phyloP scores from a whole-genome alignment of 495 filamentous ascomycete genomes.

The Lasiosphaeria ovina region DNA sequence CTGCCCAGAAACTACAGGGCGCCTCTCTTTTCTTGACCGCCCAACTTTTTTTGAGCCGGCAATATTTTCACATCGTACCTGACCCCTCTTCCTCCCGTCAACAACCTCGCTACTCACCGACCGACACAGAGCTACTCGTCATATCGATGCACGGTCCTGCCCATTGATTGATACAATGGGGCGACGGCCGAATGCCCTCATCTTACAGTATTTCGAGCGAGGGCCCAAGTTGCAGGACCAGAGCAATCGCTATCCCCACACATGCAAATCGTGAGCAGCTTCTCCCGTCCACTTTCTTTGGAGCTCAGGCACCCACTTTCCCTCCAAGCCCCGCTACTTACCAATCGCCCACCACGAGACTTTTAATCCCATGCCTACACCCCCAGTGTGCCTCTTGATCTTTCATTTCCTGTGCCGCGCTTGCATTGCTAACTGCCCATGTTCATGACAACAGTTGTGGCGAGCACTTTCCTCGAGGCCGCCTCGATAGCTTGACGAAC shows the following conservation, averaged over 20 bases:
- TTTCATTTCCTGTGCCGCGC: constrained; percentile 1
- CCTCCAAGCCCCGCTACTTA: constrained; percentile 6
- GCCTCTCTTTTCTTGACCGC: constrained; percentile 22
- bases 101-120: constrained; percentile 8
- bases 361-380: neutral
- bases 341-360: neutral
- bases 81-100: constrained; percentile 22
- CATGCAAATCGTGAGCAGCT: constrained; percentile 61
- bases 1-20: neutral
- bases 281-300: constrained; percentile 1
- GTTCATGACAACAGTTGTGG: constrained; percentile 52
- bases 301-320: neutral
- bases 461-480: constrained; percentile 79
- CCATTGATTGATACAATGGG: constrained; percentile 56
- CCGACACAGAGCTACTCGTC: constrained; percentile 8
- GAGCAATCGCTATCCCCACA: constrained; percentile 84
- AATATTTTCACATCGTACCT: constrained; percentile 28
- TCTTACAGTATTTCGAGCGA: constrained; percentile 79
- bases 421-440: constrained; percentile 7
- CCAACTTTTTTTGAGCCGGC: constrained; percentile 30
- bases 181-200: constrained; percentile 75
- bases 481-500: constrained; percentile 72
- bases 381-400: neutral
- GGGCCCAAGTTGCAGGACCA: constrained; percentile 78
- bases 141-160: constrained; percentile 20